Evolutionary conservation across 139 green algal species (phyloP).

Genomic region (Chlorella sorokiniana): DNA sequence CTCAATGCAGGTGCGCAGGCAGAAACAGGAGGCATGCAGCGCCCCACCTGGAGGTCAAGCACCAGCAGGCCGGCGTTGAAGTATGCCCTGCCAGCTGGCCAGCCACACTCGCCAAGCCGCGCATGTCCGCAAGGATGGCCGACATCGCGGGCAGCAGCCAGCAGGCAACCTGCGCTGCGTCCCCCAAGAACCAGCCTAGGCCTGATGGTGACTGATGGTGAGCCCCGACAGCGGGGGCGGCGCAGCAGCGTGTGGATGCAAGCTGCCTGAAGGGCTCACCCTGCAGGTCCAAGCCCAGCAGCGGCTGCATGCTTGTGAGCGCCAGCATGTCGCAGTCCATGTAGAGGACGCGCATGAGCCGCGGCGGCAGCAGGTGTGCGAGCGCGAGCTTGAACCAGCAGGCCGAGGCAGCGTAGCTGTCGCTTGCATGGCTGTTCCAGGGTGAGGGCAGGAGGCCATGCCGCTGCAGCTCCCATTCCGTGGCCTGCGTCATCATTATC

Average conservation of each 20-base stretch:
- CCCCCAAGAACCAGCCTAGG: too few relatives aligned
- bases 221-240: too few relatives aligned
- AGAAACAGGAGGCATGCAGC: too few relatives aligned
- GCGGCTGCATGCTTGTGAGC: not conserved
- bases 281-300: not conserved
- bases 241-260: too few relatives aligned
- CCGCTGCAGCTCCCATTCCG: not conserved
- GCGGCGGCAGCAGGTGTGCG: not conserved
- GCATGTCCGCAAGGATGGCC: not conserved
- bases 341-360: not conserved
- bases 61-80: constrained; percentile 24
- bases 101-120: not conserved
- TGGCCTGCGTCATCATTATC: not conserved
- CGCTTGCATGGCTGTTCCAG: not conserved
- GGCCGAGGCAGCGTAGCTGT: not conserved
- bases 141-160: constrained; percentile 18
- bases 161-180: not conserved
- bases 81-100: not conserved
- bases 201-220: too few relatives aligned
- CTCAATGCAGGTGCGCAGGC: too few relatives aligned
- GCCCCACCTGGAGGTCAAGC: constrained; percentile 1
- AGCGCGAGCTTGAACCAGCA: constrained; percentile 11
- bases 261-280: not conserved
- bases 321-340: constrained; percentile 27
- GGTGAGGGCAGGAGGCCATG: not conserved